Evolutionary conservation across 805 yeast species (phyloP), one percentile per base, ranked within the genome.

Genomic region (Debaryomyces castellii): DNA sequence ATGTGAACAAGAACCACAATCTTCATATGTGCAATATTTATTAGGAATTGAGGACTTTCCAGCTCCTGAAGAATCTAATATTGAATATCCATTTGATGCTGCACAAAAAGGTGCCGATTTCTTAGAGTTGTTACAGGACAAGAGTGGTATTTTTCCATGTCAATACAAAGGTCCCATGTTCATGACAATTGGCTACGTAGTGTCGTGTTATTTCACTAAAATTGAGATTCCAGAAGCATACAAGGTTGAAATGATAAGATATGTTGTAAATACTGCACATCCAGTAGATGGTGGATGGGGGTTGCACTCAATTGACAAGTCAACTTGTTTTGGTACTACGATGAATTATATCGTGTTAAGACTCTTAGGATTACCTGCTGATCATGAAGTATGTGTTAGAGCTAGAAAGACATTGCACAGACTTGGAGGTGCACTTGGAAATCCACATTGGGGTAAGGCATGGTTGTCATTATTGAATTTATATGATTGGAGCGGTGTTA

Each of bases 281-380:
- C 97, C 97, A 0, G 96, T 91, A 0, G 99, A 94, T 64, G 99
- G 99, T n/a, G 99, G 99, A 2, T 94, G 99, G 99, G 99, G 99
- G 0, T 73, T 94, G 32, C 97, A 94, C 62, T 81, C 90, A 4
- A 83, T 81, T 42, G 99, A 94, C 62, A 94, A 92, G 62, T 83
- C 94, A 7, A 94, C 99, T 0, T 94, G 94, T 53, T 91, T 91
- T 63, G 99, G 99, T 4, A 94, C 99, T 1, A 74, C 88, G 0
- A 77, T 94, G 54, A 91, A 90, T 64, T 94, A 94, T 63, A 85
- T 92, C 6, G 69, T 72, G n/a, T 71, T 94, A 49, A 76, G 99
- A 50, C 64, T 94, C 11, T 67, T 92, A 41, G 99, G 99, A 0
- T 59, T 94, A 54, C 66, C 80, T 1, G 71, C 80, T 1, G 81